These are phyloP conservation scores for Fragaria vesca DNA, from an alignment of 306 rosid species.

Conservation along the genomic window DNA sequence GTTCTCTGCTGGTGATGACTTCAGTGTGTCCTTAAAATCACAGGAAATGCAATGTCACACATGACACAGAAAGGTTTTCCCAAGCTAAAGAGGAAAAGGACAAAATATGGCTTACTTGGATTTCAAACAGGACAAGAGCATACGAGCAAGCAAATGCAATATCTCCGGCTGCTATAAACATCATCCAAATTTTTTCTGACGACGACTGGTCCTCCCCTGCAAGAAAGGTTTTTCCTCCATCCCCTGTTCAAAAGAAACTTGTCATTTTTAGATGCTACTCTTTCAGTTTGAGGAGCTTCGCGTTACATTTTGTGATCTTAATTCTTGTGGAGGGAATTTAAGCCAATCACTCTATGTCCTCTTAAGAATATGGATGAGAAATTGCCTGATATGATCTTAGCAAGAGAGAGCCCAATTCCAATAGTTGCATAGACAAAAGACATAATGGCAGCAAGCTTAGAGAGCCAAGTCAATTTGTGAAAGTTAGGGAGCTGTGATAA, in stretches of 20 bases:
- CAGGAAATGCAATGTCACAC: background rate
- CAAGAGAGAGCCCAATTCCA: constrained; percentile 51
- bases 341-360: background rate
- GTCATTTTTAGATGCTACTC: background rate
- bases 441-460: constrained; percentile 45
- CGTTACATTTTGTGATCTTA: background rate
- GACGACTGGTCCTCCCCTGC: constrained; percentile 32
- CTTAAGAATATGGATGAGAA: background rate
- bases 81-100: background rate
- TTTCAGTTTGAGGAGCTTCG: background rate
- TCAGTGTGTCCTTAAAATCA: constrained; percentile 58
- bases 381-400: constrained; percentile 38
- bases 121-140: constrained; percentile 39
- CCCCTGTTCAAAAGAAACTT: constrained; percentile 32
- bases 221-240: constrained; percentile 40
- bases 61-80: background rate
- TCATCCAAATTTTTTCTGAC: constrained; percentile 51
- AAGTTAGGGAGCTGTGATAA: constrained; percentile 59
- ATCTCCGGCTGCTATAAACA: constrained; percentile 55
- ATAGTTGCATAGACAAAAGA: constrained; percentile 55
- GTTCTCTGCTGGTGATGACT: constrained; percentile 63
- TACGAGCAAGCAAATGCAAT: constrained; percentile 50
- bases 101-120: constrained; percentile 40
- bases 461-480: constrained; percentile 50
- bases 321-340: background rate